These are phyloP conservation scores for Fallopia convolvulus DNA, from an alignment of 148 eudicot genomes.

Conservation along the genomic window DNA sequence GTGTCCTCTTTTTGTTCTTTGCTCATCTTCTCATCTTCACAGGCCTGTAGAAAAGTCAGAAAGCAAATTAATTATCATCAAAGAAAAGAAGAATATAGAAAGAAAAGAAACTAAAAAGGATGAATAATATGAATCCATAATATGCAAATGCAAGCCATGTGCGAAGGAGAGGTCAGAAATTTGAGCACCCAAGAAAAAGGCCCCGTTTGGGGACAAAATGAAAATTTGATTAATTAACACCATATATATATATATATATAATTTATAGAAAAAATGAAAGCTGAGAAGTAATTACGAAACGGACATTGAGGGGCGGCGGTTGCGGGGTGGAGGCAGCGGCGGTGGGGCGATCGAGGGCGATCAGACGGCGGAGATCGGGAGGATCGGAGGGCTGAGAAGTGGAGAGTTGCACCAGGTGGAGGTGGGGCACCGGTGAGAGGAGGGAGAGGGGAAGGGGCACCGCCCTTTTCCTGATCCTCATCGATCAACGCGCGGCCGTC, in stretches of 20 bases:
- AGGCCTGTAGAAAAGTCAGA: background rate
- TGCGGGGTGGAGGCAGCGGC: too few species aligned
- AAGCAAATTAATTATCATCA: background rate
- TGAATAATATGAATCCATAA: background rate
- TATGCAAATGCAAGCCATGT: slow-evolving; percentile 11
- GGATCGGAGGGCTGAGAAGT: slow-evolving; percentile 29
- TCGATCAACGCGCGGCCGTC: background rate
- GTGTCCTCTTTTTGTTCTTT: background rate
- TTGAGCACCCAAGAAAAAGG: background rate
- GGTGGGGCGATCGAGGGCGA: slow-evolving; percentile 2
- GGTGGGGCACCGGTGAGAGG: slow-evolving; percentile 37
- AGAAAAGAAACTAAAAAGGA: background rate
- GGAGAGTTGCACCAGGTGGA: slow-evolving; percentile 20
- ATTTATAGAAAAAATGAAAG: too few species aligned
- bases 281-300: background rate
- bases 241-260: background rate
- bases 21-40: background rate
- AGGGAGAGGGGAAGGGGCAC: slow-evolving; percentile 43
- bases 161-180: background rate
- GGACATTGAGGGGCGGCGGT: background rate
- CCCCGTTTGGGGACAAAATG: background rate
- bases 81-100: background rate
- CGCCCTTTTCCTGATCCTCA: slow-evolving; percentile 70
- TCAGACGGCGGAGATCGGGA: slow-evolving; percentile 26
- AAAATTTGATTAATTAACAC: background rate